Evolutionary conservation across 805 yeast species (phyloP), one percentile per base, ranked within the genome.

Genomic region (Metschnikowia lochheadii): DNA sequence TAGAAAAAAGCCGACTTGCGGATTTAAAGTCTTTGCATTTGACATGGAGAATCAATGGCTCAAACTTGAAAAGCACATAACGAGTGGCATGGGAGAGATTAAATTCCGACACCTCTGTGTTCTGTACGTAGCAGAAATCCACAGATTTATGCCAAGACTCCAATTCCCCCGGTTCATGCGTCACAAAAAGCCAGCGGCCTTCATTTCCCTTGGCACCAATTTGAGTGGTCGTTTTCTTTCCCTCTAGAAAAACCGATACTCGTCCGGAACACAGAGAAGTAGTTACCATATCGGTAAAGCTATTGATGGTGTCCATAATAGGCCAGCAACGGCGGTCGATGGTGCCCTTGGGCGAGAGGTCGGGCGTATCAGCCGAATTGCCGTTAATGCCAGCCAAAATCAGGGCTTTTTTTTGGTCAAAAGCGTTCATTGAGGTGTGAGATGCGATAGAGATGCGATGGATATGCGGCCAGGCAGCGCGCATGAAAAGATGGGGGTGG

Each of bases 191-290:
- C 96, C 96, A 89, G 50, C 75, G 76, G 0, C 96, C 96, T 43
- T 89, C 88, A 46, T 83, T 81, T 8, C 96, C 96, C 62, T 89
- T 89, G 3, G 95, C 89, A 1, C 96, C 94, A 14, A 85, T 79
- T 57, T 67, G 80, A 2, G 63, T 57, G 34, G 60, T 56, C 1
- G 50, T 50, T 57, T 87, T 87, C 8, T 68, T 65, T 2, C 96
- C 96, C 62, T 89, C 96, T 1, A 85, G 68, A 63, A 86, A 89
- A 0, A 89, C 89, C 50, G 92, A 83, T 1, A 89, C 84, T 60
- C 96, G 72, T 2, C 96, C 96, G 0, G 96, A 87, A 57, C 96
- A 89, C 15, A 94, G 84, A 1, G 95, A 87, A 0, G 96, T 89
- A 2, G 96, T 89, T 10, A 89, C 94, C 82, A 86, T 78, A 55